Conservation (phyloP, 805 yeast species). For the Deakozyma indianensis region DNA sequence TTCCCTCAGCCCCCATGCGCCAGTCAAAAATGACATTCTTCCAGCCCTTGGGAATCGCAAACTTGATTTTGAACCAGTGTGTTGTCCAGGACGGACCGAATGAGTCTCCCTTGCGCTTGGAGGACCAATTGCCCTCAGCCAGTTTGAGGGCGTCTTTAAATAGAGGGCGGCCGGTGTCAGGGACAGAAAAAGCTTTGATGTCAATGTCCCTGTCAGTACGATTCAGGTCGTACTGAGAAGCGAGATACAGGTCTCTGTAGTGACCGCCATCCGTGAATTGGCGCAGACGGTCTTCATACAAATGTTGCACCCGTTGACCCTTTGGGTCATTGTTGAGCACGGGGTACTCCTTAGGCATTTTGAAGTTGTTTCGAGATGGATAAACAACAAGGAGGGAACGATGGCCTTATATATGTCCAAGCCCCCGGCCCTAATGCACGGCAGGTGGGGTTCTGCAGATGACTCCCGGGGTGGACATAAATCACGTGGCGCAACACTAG, state of each 20-base stretch:
- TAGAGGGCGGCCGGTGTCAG: conserved; percentile 49
- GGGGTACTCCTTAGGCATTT: conserved; percentile 19
- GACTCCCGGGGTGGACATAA: background rate
- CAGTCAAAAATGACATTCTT: conserved; percentile 50
- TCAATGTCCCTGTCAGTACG: conserved; percentile 36
- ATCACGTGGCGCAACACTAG: too few relatives aligned
- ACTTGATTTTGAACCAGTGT: conserved; percentile 71
- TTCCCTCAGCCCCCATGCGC: conserved; percentile 79
- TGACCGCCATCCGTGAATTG: conserved; percentile 67
- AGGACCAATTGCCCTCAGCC: conserved; percentile 28
- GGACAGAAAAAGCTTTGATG: conserved; percentile 60
- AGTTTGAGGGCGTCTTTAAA: conserved; percentile 44
- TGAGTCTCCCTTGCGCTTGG: conserved; percentile 42
- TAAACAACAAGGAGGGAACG: too few relatives aligned
- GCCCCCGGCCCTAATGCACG: background rate
- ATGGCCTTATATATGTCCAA: background rate
- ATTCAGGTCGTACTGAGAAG: conserved; percentile 59
- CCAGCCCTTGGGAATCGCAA: conserved; percentile 55
- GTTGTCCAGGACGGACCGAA: conserved; percentile 97
- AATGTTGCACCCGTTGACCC: conserved; percentile 60
- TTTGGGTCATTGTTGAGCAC: conserved; percentile 38
- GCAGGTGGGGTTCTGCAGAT: background rate
- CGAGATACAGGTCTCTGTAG: conserved; percentile 56
- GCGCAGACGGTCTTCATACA: conserved; percentile 58
- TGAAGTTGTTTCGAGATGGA: too few relatives aligned